A percentile compares a stretch with the other conserved stretches of the same genome.
These are phyloP conservation scores for Solanum aculeatissimum DNA, from an alignment of 305 asterid genomes.

Conservation along the genomic window DNA sequence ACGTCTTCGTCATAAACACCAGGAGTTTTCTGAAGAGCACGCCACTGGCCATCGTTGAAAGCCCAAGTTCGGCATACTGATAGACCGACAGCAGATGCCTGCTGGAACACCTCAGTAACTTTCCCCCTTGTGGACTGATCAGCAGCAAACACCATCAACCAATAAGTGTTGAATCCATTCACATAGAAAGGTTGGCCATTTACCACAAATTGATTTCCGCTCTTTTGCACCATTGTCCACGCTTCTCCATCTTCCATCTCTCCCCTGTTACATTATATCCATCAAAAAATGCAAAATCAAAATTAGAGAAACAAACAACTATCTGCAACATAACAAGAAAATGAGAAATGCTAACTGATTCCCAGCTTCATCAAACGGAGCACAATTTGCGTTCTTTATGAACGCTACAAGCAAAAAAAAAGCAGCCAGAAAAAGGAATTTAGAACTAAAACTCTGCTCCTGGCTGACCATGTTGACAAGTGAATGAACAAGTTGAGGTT, in stretches of 20 bases:
- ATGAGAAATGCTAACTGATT: not conserved
- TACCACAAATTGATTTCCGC: conserved; percentile 59
- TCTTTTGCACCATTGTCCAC: conserved; percentile 61
- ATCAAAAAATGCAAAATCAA: conserved; percentile 2
- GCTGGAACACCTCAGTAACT: conserved; percentile 63
- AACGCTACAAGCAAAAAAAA: not conserved
- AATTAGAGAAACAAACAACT: not conserved
- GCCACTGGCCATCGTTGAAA: conserved; percentile 91
- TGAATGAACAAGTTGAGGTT: not conserved
- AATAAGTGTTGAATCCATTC: conserved; percentile 96
- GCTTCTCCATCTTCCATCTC: conserved; percentile 30
- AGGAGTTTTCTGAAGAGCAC: conserved; percentile 84
- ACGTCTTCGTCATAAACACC: conserved; percentile 69
- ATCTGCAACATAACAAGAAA: not conserved
- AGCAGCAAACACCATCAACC: conserved; percentile 85
- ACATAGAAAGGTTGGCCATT: conserved; percentile 72
- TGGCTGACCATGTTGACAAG: conserved; percentile 8
- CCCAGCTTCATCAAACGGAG: not conserved
- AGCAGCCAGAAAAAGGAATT: not conserved
- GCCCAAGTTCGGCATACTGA: conserved; percentile 95
- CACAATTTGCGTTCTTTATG: not conserved
- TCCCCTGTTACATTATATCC: conserved; percentile 8
- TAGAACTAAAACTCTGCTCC: not conserved
- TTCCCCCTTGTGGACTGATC: conserved; percentile 72
- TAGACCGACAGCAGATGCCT: conserved; percentile 67